phyloP scores from a whole-genome alignment of 257 asterid genomes.

The Lycium ferocissimum region DNA sequence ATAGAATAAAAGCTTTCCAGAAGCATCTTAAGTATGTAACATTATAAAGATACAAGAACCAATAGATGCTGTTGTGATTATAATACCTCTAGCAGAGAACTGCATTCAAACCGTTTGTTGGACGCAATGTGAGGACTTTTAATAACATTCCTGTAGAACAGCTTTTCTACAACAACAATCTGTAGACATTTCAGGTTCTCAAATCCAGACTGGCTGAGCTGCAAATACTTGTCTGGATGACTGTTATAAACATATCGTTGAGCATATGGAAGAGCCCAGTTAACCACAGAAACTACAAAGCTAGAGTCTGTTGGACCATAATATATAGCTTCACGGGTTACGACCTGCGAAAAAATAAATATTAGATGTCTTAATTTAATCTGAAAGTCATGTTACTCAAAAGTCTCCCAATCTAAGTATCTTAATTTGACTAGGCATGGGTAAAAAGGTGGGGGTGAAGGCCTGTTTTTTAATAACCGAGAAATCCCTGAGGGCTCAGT shows the following conservation, averaged over 20 bases:
- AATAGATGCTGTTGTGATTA: neutral
- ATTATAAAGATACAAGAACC: neutral
- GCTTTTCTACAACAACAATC: conserved; percentile 68
- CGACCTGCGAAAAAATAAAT: conserved; percentile 60
- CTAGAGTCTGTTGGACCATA: conserved; percentile 61
- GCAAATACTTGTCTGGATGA: conserved; percentile 61
- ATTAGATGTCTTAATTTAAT: neutral
- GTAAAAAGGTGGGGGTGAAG: no score
- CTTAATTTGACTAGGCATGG: neutral
- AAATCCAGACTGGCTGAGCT: conserved; percentile 63
- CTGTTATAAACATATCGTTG: conserved; percentile 71
- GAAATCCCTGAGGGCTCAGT: no score
- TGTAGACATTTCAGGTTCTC: conserved; percentile 53
- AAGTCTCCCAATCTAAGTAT: neutral
- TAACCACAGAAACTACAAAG: conserved; percentile 62
- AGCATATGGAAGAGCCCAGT: conserved; percentile 93
- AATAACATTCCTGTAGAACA: conserved; percentile 75
- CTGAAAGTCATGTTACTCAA: neutral
- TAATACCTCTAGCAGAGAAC: conserved; percentile 81
- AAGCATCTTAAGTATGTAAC: neutral
- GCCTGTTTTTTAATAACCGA: no score
- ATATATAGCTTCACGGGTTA: conserved; percentile 75
- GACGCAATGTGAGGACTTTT: conserved; percentile 54
- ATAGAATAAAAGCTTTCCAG: neutral
- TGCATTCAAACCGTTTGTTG: conserved; percentile 61